Percentiles rank a stretch among this genome's conserved stretches.
These are phyloP conservation scores for Prunus mira DNA, from an alignment of 306 rosid genomes.

Conservation along the genomic window DNA sequence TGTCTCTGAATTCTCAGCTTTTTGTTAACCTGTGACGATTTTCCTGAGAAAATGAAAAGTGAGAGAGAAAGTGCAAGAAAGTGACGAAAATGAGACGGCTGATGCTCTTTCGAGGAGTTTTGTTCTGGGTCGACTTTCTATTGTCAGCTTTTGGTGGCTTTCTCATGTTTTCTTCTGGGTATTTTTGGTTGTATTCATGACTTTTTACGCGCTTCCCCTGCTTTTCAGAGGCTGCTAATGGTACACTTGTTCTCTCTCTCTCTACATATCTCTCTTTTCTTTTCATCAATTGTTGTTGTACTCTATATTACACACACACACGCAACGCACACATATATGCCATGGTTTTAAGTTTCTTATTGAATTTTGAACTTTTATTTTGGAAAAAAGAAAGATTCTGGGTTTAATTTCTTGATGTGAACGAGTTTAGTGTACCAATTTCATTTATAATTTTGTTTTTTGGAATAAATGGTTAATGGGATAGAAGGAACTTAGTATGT, in stretches of 20 bases:
- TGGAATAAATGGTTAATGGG: not conserved
- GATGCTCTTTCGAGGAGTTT: conserved; percentile 19
- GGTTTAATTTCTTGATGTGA: not conserved
- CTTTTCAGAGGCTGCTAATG: conserved; percentile 35
- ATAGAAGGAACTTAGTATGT: not conserved
- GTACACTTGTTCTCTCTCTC: conserved; percentile 19
- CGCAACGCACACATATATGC: too few species aligned
- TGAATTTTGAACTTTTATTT: conserved; percentile 12
- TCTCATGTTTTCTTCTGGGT: conserved; percentile 36
- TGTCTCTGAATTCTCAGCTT: conserved; percentile 32
- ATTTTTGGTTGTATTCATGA: conserved; percentile 20
- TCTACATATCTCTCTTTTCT: not conserved
- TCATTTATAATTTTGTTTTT: not conserved
- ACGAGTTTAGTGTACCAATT: not conserved
- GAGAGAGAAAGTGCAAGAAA: conserved; percentile 9
- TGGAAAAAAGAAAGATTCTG: not conserved
- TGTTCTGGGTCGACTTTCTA: conserved; percentile 39
- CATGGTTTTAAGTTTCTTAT: conserved; percentile 3
- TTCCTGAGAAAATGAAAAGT: conserved; percentile 3
- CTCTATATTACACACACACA: too few species aligned
- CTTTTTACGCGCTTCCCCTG: conserved; percentile 23
- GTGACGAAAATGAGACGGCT: conserved; percentile 2
- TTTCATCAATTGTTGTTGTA: not conserved
- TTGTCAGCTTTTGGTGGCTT: conserved; percentile 27
- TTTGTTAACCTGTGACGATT: not conserved